Conservation (phyloP, 129 eudicot species). For the Ambrosia artemisiifolia region DNA sequence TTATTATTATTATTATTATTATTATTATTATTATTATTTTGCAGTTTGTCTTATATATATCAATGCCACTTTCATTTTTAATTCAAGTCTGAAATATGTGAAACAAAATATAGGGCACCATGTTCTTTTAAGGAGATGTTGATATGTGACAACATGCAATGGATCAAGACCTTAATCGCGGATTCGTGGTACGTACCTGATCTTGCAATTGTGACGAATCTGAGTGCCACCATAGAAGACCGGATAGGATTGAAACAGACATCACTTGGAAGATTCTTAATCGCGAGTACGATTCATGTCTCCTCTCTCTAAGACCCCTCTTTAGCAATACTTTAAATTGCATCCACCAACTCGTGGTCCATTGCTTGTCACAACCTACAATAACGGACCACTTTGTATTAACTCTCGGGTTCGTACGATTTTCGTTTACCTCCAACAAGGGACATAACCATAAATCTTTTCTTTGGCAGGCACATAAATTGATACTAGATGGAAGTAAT, state of each 20-base stretch:
- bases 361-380: slow-evolving; percentile 57
- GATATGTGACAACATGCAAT: too few species aligned
- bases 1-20: too few species aligned
- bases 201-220: slow-evolving; percentile 71
- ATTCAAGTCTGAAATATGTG: too few species aligned
- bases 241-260: slow-evolving; percentile 82
- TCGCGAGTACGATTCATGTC: slow-evolving; percentile 78
- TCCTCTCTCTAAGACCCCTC: slow-evolving; percentile 83
- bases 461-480: not conserved
- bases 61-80: too few species aligned
- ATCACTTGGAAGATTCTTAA: slow-evolving; percentile 83
- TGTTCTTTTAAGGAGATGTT: too few species aligned
- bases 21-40: too few species aligned
- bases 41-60: too few species aligned
- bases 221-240: slow-evolving; percentile 96
- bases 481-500: too few species aligned
- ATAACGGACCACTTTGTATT: slow-evolving; percentile 18
- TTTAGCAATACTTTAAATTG: slow-evolving; percentile 78
- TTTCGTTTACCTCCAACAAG: not conserved
- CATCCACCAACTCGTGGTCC: slow-evolving; percentile 89
- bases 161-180: too few species aligned
- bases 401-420: too few species aligned
- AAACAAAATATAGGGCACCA: too few species aligned
- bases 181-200: slow-evolving; percentile 53
- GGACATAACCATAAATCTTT: slow-evolving; percentile 6